phyloP scores from a whole-genome alignment of 768 basidiomycete species.

The Naematelia encephala region DNA sequence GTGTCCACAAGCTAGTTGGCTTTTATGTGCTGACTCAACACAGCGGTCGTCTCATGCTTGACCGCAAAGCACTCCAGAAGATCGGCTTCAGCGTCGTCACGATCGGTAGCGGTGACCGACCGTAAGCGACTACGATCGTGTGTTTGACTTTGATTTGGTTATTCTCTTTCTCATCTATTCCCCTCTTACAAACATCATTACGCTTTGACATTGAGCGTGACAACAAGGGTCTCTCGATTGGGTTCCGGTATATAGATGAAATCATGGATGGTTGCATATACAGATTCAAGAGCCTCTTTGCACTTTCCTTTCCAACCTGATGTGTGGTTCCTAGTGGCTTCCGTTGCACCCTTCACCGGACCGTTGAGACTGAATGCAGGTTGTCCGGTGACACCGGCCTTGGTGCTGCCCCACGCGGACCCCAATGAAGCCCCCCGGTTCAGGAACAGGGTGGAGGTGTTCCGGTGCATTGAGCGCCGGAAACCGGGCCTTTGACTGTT shows the following conservation, averaged over 20 bases:
- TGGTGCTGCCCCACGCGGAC: neutral
- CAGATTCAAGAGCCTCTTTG: too few relatives aligned
- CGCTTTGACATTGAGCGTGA: neutral
- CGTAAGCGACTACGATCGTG: constrained; percentile 15
- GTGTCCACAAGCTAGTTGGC: constrained; percentile 4
- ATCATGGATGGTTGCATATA: neutral
- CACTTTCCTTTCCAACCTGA: too few relatives aligned
- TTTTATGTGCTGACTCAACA: neutral
- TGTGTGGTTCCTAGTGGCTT: neutral
- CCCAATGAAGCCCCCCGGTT: too few relatives aligned
- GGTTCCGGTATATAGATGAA: neutral
- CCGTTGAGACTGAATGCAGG: too few relatives aligned
- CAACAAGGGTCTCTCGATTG: neutral
- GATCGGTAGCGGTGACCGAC: constrained; percentile 51
- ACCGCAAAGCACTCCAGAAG: constrained; percentile 69
- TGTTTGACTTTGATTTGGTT: neutral
- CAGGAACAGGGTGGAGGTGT: neutral
- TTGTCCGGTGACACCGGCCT: too few relatives aligned
- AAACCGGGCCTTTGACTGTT: too few relatives aligned
- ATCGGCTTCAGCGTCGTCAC: constrained; percentile 75
- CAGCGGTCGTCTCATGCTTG: constrained; percentile 62
- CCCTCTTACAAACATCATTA: neutral
- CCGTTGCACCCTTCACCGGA: too few relatives aligned
- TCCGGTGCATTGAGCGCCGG: neutral
- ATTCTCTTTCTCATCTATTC: neutral